A percentile compares a stretch with the other conserved stretches of the same genome.
Evolutionary conservation across 2,329 filamentous ascomycete species (phyloP).

Genomic region (Beauveria brongniartii): DNA sequence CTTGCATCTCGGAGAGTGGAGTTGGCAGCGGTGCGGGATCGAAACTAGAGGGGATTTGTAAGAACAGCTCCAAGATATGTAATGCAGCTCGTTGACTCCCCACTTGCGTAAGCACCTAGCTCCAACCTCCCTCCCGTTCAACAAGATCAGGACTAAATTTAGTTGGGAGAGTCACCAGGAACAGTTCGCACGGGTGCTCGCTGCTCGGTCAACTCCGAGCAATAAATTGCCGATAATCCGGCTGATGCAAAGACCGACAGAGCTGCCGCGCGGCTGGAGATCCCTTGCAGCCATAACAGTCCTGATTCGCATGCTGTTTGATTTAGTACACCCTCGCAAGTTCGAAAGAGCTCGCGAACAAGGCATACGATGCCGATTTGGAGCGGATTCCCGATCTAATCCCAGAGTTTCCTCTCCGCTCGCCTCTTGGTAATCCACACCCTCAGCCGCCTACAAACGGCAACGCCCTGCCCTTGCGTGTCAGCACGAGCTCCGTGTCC

Average conservation of each 20-base stretch:
- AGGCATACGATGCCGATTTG: too few relatives aligned
- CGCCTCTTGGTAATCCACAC: background rate
- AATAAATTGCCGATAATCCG: too few relatives aligned
- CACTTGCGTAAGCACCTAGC: background rate
- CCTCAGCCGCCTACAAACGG: slow-evolving; percentile 11
- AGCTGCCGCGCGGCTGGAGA: background rate
- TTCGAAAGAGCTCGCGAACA: too few relatives aligned
- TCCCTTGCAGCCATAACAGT: background rate
- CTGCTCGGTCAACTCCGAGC: too few relatives aligned
- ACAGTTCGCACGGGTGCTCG: too few relatives aligned
- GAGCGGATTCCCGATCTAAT: too few relatives aligned
- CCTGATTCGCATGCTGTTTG: background rate
- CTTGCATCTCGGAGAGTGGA: background rate
- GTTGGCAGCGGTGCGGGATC: background rate
- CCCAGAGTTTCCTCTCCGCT: too few relatives aligned
- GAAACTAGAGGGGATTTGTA: background rate
- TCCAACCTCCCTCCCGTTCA: background rate
- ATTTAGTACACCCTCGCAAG: too few relatives aligned
- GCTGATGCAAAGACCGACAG: background rate
- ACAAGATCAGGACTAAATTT: background rate
- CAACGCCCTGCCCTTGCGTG: slow-evolving; percentile 39
- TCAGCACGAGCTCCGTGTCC: slow-evolving; percentile 39
- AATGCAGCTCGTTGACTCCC: background rate
- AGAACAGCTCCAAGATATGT: background rate
- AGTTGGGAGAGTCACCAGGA: too few relatives aligned